These are phyloP conservation scores for Chytridium lagenaria DNA, from an alignment of 371 early-diverging fungal species.

Conservation along the genomic window DNA sequence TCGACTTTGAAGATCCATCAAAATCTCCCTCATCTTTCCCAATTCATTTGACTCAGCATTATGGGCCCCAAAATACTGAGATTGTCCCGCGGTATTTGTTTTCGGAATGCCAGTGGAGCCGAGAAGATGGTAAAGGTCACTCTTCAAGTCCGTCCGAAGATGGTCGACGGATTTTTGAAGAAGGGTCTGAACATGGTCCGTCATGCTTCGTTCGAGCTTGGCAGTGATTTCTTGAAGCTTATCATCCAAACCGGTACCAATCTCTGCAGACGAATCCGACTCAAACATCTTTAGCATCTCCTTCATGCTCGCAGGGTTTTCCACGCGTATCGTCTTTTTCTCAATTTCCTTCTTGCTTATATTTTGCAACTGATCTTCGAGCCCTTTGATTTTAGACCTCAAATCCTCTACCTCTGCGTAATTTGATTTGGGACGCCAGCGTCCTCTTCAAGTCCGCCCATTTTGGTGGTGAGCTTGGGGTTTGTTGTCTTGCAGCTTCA, in stretches of 20 bases:
- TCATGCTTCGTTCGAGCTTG: not conserved
- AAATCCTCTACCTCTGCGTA: slow-evolving; percentile 12
- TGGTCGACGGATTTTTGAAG: slow-evolving; percentile 1
- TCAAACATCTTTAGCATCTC: not conserved
- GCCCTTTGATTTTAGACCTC: not conserved
- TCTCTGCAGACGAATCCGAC: not conserved
- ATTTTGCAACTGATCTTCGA: not conserved
- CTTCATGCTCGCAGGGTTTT: not conserved
- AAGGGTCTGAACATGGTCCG: not conserved
- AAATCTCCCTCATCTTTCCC: not conserved
- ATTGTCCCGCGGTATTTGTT: not conserved
- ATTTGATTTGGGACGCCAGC: slow-evolving; percentile 11
- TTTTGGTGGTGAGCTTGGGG: slow-evolving; percentile 14
- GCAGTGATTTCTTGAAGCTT: not conserved
- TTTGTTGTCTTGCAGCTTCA: not conserved
- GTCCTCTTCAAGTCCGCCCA: slow-evolving; percentile 13
- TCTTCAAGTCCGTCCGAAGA: not conserved
- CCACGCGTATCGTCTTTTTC: not conserved
- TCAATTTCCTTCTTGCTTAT: not conserved
- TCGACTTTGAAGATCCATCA: not conserved
- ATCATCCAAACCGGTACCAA: not conserved
- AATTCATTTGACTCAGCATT: not conserved
- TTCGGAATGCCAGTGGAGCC: not conserved
- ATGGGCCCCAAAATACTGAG: not conserved
- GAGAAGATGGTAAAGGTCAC: not conserved